A percentile compares a stretch with the other conserved stretches of the same genome.
Conservation (phyloP, 768 basidiomycete species). For the Cubamyces sp. region DNA sequence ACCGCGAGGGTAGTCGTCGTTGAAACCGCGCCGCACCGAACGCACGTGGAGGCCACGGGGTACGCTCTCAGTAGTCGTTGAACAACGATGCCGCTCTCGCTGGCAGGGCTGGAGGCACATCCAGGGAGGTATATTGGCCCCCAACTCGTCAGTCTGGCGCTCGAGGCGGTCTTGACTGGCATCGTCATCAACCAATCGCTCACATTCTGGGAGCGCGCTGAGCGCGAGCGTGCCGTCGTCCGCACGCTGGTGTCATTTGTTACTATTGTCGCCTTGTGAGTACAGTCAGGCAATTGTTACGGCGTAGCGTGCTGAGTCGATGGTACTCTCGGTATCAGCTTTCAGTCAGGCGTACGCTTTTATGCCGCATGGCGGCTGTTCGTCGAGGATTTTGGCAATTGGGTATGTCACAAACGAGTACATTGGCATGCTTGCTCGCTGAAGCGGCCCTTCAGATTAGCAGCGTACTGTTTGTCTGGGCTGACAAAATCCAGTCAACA, state of each 20-base stretch:
- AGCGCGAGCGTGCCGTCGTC: slow-evolving; percentile 23
- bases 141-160: slow-evolving; percentile 21
- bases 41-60: neutral
- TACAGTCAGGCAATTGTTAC: neutral
- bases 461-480: slow-evolving; percentile 25
- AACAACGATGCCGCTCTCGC: slow-evolving; percentile 24
- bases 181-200: slow-evolving; percentile 30
- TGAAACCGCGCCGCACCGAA: neutral
- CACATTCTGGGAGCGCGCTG: slow-evolving; percentile 30
- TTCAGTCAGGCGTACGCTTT: slow-evolving; percentile 30
- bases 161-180: slow-evolving; percentile 33
- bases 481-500: slow-evolving; percentile 25
- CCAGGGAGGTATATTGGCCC: slow-evolving; percentile 33
- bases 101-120: slow-evolving; percentile 22
- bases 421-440: neutral
- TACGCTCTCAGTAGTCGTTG: neutral
- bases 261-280: slow-evolving; percentile 31
- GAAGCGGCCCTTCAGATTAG: neutral
- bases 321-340: slow-evolving; percentile 9
- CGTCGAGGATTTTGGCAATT: slow-evolving; percentile 32
- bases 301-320: neutral
- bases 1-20: too few relatives aligned
- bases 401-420: slow-evolving; percentile 20
- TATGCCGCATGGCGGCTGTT: slow-evolving; percentile 30
- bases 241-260: slow-evolving; percentile 30